Percentiles rank a stretch among this genome's conserved stretches.
Evolutionary conservation across 2,329 filamentous ascomycete species (phyloP).

Genomic region (Ascochyta koolunga): DNA sequence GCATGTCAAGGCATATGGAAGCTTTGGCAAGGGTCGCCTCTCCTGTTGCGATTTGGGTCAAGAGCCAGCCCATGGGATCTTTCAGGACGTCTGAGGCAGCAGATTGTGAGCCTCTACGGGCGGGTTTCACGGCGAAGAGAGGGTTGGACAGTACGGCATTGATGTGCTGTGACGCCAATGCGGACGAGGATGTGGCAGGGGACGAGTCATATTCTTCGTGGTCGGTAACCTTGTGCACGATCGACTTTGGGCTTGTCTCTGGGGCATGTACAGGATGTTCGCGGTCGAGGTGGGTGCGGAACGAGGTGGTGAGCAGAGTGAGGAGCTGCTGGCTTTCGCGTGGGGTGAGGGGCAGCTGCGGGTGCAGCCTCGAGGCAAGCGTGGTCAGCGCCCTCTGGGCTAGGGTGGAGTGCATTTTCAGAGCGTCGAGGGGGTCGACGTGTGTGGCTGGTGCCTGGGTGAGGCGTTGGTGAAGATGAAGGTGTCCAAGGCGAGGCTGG

Average conservation of each 20-base stretch:
- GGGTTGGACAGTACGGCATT: constrained; percentile 59
- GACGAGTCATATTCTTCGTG: constrained; percentile 13
- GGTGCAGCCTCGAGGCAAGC: constrained; percentile 61
- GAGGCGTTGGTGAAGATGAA: neutral
- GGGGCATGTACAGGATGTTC: constrained; percentile 54
- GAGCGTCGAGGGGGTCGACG: constrained; percentile 6
- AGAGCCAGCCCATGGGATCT: constrained; percentile 51
- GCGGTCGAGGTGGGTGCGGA: constrained; percentile 66
- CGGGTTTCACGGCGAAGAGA: constrained; percentile 50
- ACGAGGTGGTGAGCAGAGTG: constrained; percentile 65
- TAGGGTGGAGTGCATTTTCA: constrained; percentile 58
- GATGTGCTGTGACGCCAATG: constrained; percentile 54
- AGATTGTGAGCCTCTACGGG: constrained; percentile 34
- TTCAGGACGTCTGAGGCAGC: constrained; percentile 32
- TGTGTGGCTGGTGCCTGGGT: neutral
- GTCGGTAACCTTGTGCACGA: neutral
- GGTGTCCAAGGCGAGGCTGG: neutral
- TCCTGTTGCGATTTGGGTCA: constrained; percentile 48
- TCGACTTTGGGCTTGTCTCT: constrained; percentile 9
- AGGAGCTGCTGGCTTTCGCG: constrained; percentile 66
- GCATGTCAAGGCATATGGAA: constrained; percentile 45
- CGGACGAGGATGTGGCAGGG: constrained; percentile 40
- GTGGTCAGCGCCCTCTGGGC: constrained; percentile 45
- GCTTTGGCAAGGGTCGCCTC: constrained; percentile 48
- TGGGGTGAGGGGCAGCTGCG: constrained; percentile 59